phyloP scores from a whole-genome alignment of 2,329 filamentous ascomycete species.

The Mycocentrospora acerina region DNA sequence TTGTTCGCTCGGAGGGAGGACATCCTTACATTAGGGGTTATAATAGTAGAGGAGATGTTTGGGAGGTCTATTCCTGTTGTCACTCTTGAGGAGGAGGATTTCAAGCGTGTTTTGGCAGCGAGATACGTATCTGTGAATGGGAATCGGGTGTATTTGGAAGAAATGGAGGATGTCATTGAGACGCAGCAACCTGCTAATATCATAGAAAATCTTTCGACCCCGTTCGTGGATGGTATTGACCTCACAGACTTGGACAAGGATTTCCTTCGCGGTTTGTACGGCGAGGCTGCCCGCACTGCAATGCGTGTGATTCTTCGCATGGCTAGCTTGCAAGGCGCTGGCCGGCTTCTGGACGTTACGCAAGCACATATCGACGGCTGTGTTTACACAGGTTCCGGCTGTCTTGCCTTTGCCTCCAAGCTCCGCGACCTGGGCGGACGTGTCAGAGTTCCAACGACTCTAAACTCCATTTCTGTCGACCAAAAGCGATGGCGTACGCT shows the following conservation, averaged over 20 bases:
- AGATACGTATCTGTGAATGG: not conserved
- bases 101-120: slow-evolving; percentile 19
- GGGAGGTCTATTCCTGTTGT: slow-evolving; percentile 45
- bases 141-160: not conserved
- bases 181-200: not conserved
- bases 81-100: slow-evolving; percentile 14
- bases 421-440: slow-evolving; percentile 39
- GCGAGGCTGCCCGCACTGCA: slow-evolving; percentile 39
- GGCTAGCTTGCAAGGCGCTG: slow-evolving; percentile 34
- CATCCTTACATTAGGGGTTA: slow-evolving; percentile 50
- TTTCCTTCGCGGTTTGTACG: slow-evolving; percentile 25
- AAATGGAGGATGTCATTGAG: not conserved
- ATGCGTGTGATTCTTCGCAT: slow-evolving; percentile 44
- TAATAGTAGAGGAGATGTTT: slow-evolving; percentile 48
- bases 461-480: slow-evolving; percentile 50
- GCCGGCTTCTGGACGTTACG: slow-evolving; percentile 38
- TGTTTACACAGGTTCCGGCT: slow-evolving; percentile 46
- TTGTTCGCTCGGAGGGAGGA: slow-evolving; percentile 47
- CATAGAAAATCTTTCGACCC: not conserved
- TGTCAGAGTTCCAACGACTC: slow-evolving; percentile 44
- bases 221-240: not conserved
- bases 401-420: slow-evolving; percentile 40
- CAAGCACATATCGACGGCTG: slow-evolving; percentile 49
- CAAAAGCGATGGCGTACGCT: slow-evolving; percentile 43
- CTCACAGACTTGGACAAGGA: slow-evolving; percentile 1